These are phyloP conservation scores for Puya raimondii DNA, from an alignment of 176 grass and related monocot species.

Conservation along the genomic window DNA sequence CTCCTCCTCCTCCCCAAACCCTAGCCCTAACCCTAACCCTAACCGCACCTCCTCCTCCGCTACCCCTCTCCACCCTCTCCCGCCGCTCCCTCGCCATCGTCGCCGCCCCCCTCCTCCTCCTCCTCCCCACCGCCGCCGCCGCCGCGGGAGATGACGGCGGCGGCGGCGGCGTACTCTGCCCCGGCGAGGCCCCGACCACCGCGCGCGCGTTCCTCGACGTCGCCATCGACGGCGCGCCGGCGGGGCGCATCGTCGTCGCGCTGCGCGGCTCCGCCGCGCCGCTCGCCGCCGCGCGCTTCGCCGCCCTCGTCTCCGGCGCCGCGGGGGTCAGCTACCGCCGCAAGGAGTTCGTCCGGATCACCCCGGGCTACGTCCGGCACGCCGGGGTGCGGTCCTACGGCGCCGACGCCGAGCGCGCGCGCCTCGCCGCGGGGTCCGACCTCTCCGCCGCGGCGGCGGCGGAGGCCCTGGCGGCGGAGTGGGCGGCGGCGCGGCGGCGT, in stretches of 20 bases:
- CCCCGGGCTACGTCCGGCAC: conserved; percentile 77
- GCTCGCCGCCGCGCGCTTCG: conserved; percentile 52
- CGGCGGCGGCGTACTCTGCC: neutral
- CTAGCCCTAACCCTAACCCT: conserved; percentile 3
- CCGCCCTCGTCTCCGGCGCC: conserved; percentile 30
- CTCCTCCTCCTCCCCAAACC: conserved; percentile 27
- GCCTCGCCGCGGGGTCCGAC: conserved; percentile 9
- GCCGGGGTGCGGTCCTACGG: conserved; percentile 50
- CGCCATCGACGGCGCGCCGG: conserved; percentile 74
- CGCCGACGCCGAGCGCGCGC: conserved; percentile 27
- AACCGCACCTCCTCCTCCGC: conserved; percentile 5
- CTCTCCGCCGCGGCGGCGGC: conserved; percentile 13
- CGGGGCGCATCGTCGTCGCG: conserved; percentile 58
- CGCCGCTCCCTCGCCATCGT: conserved; percentile 42
- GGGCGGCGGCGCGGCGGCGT: conserved; percentile 26
- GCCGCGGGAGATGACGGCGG: conserved; percentile 20
- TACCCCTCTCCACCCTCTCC: conserved; percentile 21
- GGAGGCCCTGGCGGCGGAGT: conserved; percentile 41
- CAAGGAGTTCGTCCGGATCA: conserved; percentile 88
- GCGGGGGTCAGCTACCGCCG: conserved; percentile 70
- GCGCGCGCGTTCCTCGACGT: conserved; percentile 69
- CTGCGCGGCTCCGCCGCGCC: conserved; percentile 47
- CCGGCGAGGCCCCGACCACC: conserved; percentile 21
- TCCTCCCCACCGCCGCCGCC: conserved; percentile 18
- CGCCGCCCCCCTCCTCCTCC: conserved; percentile 22